Base-by-base conservation (phyloP, 306 rosid genomes). In the Phaseolus lunatus region DNA sequence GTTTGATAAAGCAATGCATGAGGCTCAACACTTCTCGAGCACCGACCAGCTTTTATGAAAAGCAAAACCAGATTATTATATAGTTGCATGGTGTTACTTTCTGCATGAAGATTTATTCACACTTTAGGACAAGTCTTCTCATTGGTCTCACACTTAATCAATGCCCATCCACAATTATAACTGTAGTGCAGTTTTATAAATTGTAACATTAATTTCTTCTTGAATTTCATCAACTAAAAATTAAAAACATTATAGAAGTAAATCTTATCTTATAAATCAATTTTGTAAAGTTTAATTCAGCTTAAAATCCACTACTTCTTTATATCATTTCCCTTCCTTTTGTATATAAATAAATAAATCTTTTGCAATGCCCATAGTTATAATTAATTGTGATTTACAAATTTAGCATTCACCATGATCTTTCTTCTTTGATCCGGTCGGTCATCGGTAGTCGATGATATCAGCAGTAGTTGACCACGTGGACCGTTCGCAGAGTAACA, bases 41-140 rank as follows among this genome's bases (percentile, higher is more conserved):
- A 39, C 47, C 73, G 7, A 39, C 45, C 47, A 47, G 14, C 27
- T 54, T 73, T 44, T 66, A 35, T 12, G 54, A 73, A 80, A 81
- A 57, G 80, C 37, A 56, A 73, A 72, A 67, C 41, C 45, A 24
- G 15, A 16, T 57, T 76, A 23, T 26, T 66, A 56, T 23, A 71
- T 33, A 26, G 18, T 69, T 59, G 67, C 85, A 70, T 82, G 58
- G 23, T 48, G 23, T 48, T 58, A 27, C 77, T 76, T 76, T 76
- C 78, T 81, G 62, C 78, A 62, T 76, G 39, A 61, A 61, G 69
- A 49, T 56, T 19, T 37, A 41, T 76, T 70, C 70, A 63, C 76
- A 76, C 81, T 37, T 49, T 35, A n/a, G 26, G 37, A 33, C 3
- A 47, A 63, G 6, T 50, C 47, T 71, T 71, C 64, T 81, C 80